These are phyloP conservation scores for Breynia disticha DNA, from an alignment of 441 rosid genomes.

Conservation along the genomic window DNA sequence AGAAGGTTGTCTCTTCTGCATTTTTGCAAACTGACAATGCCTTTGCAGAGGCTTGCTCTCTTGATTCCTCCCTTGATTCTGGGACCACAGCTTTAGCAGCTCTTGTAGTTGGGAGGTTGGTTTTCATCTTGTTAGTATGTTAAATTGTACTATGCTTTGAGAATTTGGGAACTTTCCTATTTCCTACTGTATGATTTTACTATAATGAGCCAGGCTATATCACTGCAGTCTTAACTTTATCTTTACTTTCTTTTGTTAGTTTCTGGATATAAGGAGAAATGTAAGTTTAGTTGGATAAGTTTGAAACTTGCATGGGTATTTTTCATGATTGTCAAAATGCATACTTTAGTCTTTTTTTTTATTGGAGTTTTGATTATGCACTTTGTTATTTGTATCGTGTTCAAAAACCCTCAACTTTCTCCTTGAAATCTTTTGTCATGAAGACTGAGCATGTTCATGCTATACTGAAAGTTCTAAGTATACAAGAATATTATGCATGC, in stretches of 20 bases:
- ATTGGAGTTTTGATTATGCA: no score
- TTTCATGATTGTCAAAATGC: no score
- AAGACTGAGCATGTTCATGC: background rate
- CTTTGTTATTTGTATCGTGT: no score
- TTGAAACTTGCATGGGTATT: no score
- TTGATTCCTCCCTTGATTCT: conserved; percentile 55
- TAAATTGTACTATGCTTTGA: background rate
- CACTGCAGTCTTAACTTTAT: no score
- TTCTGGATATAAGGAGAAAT: no score
- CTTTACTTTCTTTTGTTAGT: no score
- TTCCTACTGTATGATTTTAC: no score
- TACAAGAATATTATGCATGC: background rate
- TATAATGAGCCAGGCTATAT: no score
- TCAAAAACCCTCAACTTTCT: no score
- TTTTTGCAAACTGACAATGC: conserved; percentile 74
- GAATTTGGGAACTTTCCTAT: background rate
- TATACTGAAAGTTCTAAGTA: background rate
- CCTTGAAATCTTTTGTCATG: background rate
- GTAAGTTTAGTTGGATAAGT: no score
- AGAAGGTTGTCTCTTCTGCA: conserved; percentile 65
- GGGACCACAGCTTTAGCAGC: conserved; percentile 90
- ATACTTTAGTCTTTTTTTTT: no score
- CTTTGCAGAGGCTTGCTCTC: conserved; percentile 69
- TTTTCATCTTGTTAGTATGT: background rate
- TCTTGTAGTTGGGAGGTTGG: conserved; percentile 71